Conservation (phyloP, 306 rosid species). For the Ormosia emarginata region DNA sequence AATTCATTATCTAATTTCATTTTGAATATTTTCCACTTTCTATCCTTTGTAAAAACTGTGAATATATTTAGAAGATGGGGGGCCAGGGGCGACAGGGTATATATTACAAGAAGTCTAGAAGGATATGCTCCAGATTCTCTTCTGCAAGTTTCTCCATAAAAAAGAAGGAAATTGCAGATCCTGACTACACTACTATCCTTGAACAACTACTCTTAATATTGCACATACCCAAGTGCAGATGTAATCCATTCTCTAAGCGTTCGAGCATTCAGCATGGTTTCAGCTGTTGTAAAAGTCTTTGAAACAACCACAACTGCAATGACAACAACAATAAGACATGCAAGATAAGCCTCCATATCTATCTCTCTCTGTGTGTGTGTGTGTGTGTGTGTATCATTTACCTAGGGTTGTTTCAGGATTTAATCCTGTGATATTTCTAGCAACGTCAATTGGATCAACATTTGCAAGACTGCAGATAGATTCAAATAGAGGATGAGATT, state of each 20-base stretch:
- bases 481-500: constrained; percentile 26
- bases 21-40: not conserved
- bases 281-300: constrained; percentile 85
- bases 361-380: not conserved
- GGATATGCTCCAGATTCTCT: not conserved
- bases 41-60: too few species aligned
- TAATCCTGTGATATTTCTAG: constrained; percentile 69
- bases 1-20: constrained; percentile 4
- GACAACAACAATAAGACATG: not conserved
- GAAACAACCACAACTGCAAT: constrained; percentile 78
- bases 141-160: not conserved
- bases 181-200: not conserved
- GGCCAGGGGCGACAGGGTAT: not conserved
- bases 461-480: constrained; percentile 75
- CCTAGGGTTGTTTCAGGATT: constrained; percentile 94
- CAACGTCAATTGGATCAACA: constrained; percentile 92
- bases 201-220: not conserved
- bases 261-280: constrained; percentile 87
- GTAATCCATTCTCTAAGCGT: constrained; percentile 84
- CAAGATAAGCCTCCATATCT: not conserved
- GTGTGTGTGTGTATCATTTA: constrained; percentile 16
- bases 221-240: constrained; percentile 73
- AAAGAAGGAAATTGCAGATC: not conserved
- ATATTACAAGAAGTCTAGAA: not conserved
- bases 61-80: not conserved